phyloP scores from a whole-genome alignment of 495 filamentous ascomycete genomes.

The Penicillium malachiteum region DNA sequence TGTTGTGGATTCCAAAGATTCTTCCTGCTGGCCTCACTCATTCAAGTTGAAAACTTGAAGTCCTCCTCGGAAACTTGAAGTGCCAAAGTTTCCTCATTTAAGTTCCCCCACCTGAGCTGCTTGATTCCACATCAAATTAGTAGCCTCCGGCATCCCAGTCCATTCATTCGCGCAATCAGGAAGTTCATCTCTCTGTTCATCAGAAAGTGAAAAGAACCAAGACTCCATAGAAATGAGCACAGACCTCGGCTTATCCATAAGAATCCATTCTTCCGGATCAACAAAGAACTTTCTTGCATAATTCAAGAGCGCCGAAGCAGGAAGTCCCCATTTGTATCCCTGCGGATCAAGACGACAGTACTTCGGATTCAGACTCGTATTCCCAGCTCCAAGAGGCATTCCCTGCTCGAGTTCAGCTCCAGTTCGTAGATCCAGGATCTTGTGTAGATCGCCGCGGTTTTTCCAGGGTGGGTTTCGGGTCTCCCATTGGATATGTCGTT shows the following conservation, averaged over 20 bases:
- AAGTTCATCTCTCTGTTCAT: not conserved
- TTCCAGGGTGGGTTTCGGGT: not conserved
- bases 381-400: not conserved
- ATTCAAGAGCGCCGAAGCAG: not conserved
- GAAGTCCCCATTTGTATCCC: not conserved
- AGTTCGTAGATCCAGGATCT: conserved; percentile 1
- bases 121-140: not conserved
- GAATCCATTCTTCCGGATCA: conserved; percentile 2
- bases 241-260: not conserved
- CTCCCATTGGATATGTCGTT: conserved; percentile 4
- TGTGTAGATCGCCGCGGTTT: not conserved
- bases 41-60: too few species aligned
- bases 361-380: not conserved
- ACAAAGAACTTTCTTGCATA: not conserved
- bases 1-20: too few species aligned
- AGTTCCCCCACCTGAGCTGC: not conserved
- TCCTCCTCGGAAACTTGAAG: too few species aligned
- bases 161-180: conserved; percentile 1
- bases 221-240: not conserved
- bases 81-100: too few species aligned
- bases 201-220: not conserved
- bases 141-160: not conserved
- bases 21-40: too few species aligned
- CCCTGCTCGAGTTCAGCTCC: not conserved
- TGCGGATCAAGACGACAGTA: conserved; percentile 1